phyloP scores from a whole-genome alignment of 73 alveolate genomes.

The Paramecium octaurelia region DNA sequence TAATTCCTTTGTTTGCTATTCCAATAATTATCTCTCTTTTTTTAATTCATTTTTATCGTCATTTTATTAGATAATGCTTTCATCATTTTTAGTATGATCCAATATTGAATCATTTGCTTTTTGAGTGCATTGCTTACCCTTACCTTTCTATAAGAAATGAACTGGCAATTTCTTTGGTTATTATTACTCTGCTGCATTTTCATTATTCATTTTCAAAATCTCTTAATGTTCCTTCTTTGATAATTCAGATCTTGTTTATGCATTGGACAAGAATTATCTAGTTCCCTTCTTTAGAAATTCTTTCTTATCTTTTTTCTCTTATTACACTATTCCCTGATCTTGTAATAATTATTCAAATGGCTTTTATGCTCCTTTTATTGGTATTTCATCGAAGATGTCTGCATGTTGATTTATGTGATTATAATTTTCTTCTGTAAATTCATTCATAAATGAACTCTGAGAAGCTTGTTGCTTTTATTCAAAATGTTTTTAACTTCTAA shows the following conservation, averaged over 20 bases:
- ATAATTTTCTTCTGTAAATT: neutral
- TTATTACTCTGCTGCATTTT: neutral
- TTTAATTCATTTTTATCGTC: constrained; percentile 35
- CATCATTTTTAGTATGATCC: neutral
- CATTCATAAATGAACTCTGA: neutral
- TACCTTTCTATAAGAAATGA: neutral
- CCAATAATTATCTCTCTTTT: constrained; percentile 31
- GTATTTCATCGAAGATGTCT: neutral
- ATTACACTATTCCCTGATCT: neutral
- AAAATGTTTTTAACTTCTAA: neutral
- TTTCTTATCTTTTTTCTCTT: neutral
- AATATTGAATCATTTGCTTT: neutral
- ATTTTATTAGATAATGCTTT: neutral
- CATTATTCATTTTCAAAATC: constrained; percentile 40
- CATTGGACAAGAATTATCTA: constrained; percentile 45
- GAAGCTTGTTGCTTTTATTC: neutral
- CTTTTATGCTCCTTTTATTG: neutral
- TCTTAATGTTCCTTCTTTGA: constrained; percentile 47
- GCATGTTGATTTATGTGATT: neutral
- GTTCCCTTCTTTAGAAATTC: constrained; percentile 55
- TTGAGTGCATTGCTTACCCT: neutral
- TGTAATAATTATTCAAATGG: constrained; percentile 18
- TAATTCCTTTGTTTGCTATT: neutral
- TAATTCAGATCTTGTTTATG: constrained; percentile 50
- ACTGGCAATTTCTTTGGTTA: neutral